Evolutionary conservation across 768 basidiomycete species (phyloP).

Genomic region (Auricularia cornea): DNA sequence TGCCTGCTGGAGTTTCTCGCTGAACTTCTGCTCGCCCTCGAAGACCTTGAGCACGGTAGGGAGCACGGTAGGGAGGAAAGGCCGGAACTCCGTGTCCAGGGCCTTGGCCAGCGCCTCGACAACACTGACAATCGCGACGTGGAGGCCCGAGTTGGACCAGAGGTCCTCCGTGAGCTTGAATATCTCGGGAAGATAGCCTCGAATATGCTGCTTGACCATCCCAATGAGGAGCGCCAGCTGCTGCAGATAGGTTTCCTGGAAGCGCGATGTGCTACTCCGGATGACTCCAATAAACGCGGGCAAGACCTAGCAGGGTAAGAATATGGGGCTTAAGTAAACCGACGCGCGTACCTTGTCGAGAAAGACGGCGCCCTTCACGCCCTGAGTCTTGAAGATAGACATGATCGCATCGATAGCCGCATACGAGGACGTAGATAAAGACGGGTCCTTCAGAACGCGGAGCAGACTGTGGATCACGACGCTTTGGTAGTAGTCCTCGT

Average conservation of each 20-base stretch:
- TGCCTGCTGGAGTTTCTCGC: constrained; percentile 65
- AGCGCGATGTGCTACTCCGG: constrained; percentile 65
- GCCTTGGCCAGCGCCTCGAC: constrained; percentile 91
- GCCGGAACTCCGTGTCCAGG: constrained; percentile 94
- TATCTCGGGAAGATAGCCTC: constrained; percentile 81
- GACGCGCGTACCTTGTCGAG: constrained; percentile 29
- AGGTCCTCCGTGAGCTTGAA: constrained; percentile 81
- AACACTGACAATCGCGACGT: constrained; percentile 85
- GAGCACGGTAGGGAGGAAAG: constrained; percentile 83
- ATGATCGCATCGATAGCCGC: constrained; percentile 41
- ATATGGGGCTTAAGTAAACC: not conserved
- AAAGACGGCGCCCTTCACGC: constrained; percentile 38
- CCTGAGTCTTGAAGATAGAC: constrained; percentile 40
- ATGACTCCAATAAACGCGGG: constrained; percentile 91
- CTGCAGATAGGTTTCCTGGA: constrained; percentile 90
- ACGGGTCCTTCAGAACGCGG: constrained; percentile 34
- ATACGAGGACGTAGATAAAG: constrained; percentile 33
- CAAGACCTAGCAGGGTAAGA: constrained; percentile 45
- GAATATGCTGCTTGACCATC: constrained; percentile 95
- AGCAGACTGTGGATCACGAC: constrained; percentile 38
- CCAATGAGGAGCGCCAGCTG: constrained; percentile 91
- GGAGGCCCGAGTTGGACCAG: constrained; percentile 78
- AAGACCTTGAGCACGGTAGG: constrained; percentile 87
- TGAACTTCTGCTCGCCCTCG: constrained; percentile 62
- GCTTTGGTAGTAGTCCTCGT: constrained; percentile 42